Conservation (phyloP, 1,139 yeast species). For the Hansenula sp. region DNA sequence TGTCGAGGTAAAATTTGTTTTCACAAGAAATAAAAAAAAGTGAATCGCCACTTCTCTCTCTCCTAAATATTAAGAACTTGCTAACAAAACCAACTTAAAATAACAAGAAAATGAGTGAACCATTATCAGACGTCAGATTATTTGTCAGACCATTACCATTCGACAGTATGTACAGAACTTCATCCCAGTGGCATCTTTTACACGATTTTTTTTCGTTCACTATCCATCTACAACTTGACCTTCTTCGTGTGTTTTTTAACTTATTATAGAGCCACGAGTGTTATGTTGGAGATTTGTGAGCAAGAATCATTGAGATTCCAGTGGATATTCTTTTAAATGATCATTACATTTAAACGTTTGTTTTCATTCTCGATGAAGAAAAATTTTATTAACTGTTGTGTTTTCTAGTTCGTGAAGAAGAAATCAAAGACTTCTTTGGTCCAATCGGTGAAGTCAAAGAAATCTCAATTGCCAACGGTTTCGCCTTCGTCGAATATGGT, state of each 20-base stretch:
- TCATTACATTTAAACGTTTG: too few species aligned
- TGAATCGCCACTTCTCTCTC: too few species aligned
- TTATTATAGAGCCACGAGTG: too few species aligned
- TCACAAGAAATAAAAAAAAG: too few species aligned
- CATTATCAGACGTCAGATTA: slow-evolving; percentile 44
- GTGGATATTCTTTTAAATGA: too few species aligned
- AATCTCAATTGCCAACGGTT: slow-evolving; percentile 69
- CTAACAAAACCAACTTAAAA: too few species aligned
- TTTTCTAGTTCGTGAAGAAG: slow-evolving; percentile 36
- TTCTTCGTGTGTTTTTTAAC: too few species aligned
- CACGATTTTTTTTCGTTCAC: neutral
- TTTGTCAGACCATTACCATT: slow-evolving; percentile 52
- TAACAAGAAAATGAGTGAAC: slow-evolving; percentile 12
- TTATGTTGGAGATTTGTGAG: too few species aligned
- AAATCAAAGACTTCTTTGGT: slow-evolving; percentile 63
- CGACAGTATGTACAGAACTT: slow-evolving; percentile 24
- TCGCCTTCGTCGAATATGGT: slow-evolving; percentile 72
- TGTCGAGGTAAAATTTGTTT: too few species aligned
- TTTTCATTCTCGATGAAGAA: too few species aligned
- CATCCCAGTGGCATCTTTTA: neutral
- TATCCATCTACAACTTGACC: neutral
- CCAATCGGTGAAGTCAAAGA: slow-evolving; percentile 62
- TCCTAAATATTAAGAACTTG: too few species aligned
- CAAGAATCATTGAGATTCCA: too few species aligned
- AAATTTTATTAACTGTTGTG: slow-evolving; percentile 1